phyloP scores from a whole-genome alignment of 225 moss, liverwort and hornwort genomes.

The Physcomitrium patens region DNA sequence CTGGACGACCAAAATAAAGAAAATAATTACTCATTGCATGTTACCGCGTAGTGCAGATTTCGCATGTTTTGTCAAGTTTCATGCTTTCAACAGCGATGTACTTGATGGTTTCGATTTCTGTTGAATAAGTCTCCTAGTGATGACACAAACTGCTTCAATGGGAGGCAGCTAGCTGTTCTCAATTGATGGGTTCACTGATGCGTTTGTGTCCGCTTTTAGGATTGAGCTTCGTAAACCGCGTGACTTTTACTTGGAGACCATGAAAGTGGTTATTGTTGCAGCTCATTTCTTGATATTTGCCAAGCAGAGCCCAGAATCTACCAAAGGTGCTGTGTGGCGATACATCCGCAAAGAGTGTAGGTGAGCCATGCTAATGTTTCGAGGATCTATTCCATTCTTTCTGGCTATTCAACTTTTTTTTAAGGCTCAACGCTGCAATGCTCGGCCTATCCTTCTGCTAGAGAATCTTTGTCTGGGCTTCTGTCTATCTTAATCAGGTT shows the following conservation, averaged over 20 bases:
- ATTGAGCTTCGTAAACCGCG: constrained; percentile 59
- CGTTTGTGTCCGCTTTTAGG: constrained; percentile 29
- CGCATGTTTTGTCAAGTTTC: not conserved
- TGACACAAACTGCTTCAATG: no score
- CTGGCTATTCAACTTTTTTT: no score
- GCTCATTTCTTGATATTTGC: constrained; percentile 65
- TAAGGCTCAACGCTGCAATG: no score
- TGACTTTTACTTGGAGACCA: constrained; percentile 51
- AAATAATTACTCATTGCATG: not conserved
- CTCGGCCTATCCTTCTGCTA: no score
- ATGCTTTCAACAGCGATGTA: no score
- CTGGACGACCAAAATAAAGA: no score
- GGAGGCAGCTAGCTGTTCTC: not conserved
- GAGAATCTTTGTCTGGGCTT: no score
- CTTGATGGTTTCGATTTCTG: no score
- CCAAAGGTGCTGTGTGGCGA: constrained; percentile 64
- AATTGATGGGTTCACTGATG: constrained; percentile 1
- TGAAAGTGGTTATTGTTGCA: constrained; percentile 61
- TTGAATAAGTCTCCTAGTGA: no score
- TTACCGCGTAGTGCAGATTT: not conserved
- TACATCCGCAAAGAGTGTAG: constrained; percentile 65
- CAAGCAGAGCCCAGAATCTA: constrained; percentile 56
- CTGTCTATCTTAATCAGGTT: no score
- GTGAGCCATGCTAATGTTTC: constrained; percentile 19
- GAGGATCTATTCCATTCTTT: not conserved